A percentile compares a stretch with the other conserved stretches of the same genome.
Evolutionary conservation across 2,329 filamentous ascomycete genomes (phyloP).

Genomic region (Nothophoma quercina): DNA sequence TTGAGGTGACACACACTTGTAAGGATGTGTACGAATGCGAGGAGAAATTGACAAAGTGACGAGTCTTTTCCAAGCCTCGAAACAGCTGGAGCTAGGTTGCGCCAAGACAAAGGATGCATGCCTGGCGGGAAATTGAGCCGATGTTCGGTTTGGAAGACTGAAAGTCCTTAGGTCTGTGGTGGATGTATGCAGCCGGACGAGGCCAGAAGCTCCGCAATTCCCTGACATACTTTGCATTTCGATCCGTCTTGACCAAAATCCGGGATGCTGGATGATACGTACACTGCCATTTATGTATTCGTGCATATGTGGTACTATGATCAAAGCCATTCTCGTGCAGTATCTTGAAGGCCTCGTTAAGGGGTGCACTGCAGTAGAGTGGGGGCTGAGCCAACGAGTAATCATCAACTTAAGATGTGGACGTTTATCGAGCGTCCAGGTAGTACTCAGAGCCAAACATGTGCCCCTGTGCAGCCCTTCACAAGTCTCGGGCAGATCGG

Average conservation of each 20-base stretch:
- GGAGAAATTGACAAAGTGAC: neutral
- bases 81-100: neutral
- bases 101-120: neutral
- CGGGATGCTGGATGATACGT: constrained; percentile 4
- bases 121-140: neutral
- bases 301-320: neutral
- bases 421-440: neutral
- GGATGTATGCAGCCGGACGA: neutral
- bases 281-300: neutral
- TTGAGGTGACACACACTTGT: neutral
- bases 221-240: neutral
- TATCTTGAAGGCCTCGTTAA: neutral
- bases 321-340: neutral
- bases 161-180: neutral
- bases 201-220: neutral
- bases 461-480: neutral
- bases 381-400: neutral
- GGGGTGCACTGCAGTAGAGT: neutral
- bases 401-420: neutral
- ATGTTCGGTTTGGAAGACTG: neutral
- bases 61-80: neutral
- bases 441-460: neutral
- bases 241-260: constrained; percentile 3
- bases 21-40: neutral
- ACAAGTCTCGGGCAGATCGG: neutral